phyloP scores from a whole-genome alignment of 2,329 filamentous ascomycete species.

The Samsoniella hepiali region DNA sequence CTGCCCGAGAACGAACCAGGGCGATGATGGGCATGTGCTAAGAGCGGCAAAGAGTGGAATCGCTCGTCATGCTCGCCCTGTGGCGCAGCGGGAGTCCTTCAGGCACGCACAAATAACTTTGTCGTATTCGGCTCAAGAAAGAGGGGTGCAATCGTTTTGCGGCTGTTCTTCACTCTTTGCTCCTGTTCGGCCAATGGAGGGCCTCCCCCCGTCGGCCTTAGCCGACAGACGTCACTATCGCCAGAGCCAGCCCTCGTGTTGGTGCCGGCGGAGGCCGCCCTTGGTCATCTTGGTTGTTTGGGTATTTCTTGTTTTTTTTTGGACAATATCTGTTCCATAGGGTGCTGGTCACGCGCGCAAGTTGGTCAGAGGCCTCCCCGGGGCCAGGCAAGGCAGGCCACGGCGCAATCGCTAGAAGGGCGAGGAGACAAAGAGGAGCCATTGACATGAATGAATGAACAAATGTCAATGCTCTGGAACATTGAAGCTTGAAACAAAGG shows the following conservation, averaged over 20 bases:
- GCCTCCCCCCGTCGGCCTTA: background rate
- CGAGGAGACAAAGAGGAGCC: background rate
- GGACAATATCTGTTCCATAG: background rate
- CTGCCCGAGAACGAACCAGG: background rate
- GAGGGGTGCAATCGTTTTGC: background rate
- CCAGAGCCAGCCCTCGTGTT: background rate
- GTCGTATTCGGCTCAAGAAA: background rate
- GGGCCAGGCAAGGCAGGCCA: background rate
- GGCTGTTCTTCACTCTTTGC: background rate
- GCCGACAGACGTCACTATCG: conserved; percentile 10
- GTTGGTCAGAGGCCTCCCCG: conserved; percentile 1
- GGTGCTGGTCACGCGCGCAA: background rate
- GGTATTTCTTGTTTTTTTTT: background rate
- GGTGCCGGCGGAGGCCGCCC: conserved; percentile 5
- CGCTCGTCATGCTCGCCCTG: background rate
- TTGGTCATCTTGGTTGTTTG: too few species aligned
- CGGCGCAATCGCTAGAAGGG: background rate
- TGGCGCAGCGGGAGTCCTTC: conserved; percentile 11
- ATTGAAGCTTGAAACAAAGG: too few species aligned
- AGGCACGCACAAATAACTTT: background rate
- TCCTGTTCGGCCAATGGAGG: background rate
- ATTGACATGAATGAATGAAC: too few species aligned
- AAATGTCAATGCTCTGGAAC: too few species aligned
- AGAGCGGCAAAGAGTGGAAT: conserved; percentile 1
- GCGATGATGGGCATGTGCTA: too few species aligned